Conservation (phyloP, 1,139 yeast species). For the Geotrichum reessii region DNA sequence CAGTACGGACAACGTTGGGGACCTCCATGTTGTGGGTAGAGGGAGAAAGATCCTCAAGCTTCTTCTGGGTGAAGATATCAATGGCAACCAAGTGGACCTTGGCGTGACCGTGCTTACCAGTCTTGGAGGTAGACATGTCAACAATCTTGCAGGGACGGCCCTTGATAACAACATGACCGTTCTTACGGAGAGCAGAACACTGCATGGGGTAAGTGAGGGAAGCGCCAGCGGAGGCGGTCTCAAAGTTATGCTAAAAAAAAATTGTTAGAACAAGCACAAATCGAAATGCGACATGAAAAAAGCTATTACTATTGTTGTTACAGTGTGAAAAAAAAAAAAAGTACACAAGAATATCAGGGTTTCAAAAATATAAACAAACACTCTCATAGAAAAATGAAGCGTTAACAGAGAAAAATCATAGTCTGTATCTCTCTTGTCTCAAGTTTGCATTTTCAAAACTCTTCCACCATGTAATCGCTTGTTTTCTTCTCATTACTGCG, state of each 20-base stretch:
- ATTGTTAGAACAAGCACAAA: neutral
- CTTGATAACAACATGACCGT: slow-evolving; percentile 98
- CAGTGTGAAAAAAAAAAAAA: neutral
- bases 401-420: neutral
- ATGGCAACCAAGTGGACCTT: slow-evolving; percentile 98
- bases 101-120: slow-evolving; percentile 99
- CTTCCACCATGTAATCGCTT: neutral
- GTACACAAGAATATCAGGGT: too few species aligned
- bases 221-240: slow-evolving; percentile 98
- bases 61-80: slow-evolving; percentile 98
- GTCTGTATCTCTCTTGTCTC: neutral
- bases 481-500: neutral
- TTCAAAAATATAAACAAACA: too few species aligned
- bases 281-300: neutral
- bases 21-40: slow-evolving; percentile 99
- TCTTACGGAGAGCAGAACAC: slow-evolving; percentile 99
- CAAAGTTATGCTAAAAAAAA: slow-evolving; percentile 72
- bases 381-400: slow-evolving; percentile 2
- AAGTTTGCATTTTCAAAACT: neutral
- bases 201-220: slow-evolving; percentile 98
- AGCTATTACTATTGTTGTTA: neutral
- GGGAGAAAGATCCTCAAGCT: slow-evolving; percentile 99
- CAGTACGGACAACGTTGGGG: slow-evolving; percentile 93
- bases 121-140: slow-evolving; percentile 99
- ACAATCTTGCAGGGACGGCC: slow-evolving; percentile 99